A percentile compares a stretch with the other conserved stretches of the same genome.
phyloP scores from a whole-genome alignment of 2,329 filamentous ascomycete genomes.

The Xylariales sp. region DNA sequence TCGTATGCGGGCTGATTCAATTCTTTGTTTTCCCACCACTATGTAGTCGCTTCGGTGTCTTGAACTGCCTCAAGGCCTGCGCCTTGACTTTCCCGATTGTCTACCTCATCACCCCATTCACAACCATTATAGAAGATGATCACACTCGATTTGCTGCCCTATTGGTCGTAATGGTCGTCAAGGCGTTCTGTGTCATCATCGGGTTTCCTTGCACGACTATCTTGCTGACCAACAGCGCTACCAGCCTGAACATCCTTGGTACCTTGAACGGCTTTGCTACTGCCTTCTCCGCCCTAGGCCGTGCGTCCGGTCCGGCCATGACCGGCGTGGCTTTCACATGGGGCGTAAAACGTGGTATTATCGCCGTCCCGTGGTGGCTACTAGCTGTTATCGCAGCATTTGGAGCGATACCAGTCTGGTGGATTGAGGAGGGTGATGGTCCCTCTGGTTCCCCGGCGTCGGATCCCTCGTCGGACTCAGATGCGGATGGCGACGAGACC shows the following conservation, averaged over 20 bases:
- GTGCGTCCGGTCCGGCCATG: constrained; percentile 72
- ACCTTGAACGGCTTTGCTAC: constrained; percentile 91
- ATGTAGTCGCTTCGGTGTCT: constrained; percentile 67
- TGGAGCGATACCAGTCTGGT: constrained; percentile 68
- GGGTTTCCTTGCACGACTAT: constrained; percentile 89
- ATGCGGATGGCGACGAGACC: constrained; percentile 25
- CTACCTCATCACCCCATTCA: constrained; percentile 80
- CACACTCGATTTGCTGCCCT: constrained; percentile 55
- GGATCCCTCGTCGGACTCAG: constrained; percentile 20
- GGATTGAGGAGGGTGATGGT: constrained; percentile 71
- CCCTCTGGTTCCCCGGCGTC: constrained; percentile 34
- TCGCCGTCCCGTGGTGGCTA: constrained; percentile 78
- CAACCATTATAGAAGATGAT: constrained; percentile 53
- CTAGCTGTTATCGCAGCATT: constrained; percentile 60
- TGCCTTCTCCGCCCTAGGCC: constrained; percentile 72
- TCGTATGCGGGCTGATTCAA: constrained; percentile 75
- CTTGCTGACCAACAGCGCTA: constrained; percentile 80
- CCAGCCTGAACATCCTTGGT: constrained; percentile 70
- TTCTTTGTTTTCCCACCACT: constrained; percentile 79
- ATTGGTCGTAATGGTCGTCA: constrained; percentile 64
- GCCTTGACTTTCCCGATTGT: constrained; percentile 64
- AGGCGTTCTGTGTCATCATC: constrained; percentile 73
- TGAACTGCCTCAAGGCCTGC: constrained; percentile 67
- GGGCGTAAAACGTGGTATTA: constrained; percentile 70
- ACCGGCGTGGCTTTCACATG: constrained; percentile 69